Percentiles rank a stretch among this genome's conserved stretches.
Evolutionary conservation across 2,329 filamentous ascomycete species (phyloP).

Genomic region (Elsinoe fawcettii): DNA sequence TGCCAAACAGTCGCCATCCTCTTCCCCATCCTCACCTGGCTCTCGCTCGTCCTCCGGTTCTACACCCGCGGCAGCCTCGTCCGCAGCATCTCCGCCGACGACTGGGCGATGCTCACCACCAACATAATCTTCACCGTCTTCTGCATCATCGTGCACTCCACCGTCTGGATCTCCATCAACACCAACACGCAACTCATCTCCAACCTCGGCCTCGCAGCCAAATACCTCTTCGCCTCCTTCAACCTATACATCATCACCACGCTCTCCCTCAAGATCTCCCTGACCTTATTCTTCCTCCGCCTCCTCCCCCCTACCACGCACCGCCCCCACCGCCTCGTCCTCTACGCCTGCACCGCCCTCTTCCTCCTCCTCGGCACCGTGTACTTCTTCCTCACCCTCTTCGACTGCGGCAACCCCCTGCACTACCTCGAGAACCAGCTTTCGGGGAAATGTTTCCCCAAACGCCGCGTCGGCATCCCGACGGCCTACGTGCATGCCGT

Average conservation of each 20-base stretch:
- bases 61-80: neutral
- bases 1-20: neutral
- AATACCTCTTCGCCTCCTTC: conserved; percentile 29
- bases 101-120: conserved; percentile 4
- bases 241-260: conserved; percentile 35
- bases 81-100: neutral
- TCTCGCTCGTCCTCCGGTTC: neutral
- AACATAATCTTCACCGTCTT: conserved; percentile 6
- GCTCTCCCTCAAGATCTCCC: conserved; percentile 38
- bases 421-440: conserved; percentile 21
- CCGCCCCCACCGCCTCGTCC: conserved; percentile 25
- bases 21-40: neutral
- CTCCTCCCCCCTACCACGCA: conserved; percentile 29
- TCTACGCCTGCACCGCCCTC: conserved; percentile 23
- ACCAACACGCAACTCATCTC: neutral
- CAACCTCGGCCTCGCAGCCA: neutral
- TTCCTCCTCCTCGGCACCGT: conserved; percentile 31
- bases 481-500: conserved; percentile 20
- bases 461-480: conserved; percentile 17
- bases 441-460: conserved; percentile 19
- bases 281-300: conserved; percentile 40
- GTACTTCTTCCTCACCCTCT: conserved; percentile 27
- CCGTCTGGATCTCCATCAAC: neutral
- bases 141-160: neutral
- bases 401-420: conserved; percentile 28